Conservation (phyloP, 352 stramenopile species). For the Phytophthora sp. region DNA sequence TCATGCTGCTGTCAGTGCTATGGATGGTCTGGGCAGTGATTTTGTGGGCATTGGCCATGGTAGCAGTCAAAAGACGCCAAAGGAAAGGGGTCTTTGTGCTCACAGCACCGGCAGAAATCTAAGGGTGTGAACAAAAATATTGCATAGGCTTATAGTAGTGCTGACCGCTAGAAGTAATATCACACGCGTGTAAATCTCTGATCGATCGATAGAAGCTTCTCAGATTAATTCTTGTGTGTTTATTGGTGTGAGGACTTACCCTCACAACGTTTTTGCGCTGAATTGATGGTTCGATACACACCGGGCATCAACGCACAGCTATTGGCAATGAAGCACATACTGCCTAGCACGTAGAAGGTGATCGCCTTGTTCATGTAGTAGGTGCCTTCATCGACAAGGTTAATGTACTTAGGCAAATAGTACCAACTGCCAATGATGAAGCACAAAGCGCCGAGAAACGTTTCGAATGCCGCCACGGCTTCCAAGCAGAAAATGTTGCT, state of each 20-base stretch:
- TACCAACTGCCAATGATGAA: conserved; percentile 77
- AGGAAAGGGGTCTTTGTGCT: conserved; percentile 32
- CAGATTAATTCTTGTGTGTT: too few species aligned
- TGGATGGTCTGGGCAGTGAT: conserved; percentile 71
- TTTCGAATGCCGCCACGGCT: conserved; percentile 44
- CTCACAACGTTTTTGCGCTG: too few species aligned
- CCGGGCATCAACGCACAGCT: conserved; percentile 50
- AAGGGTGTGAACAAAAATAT: too few species aligned
- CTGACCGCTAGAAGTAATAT: too few species aligned
- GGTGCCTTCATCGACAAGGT: conserved; percentile 48
- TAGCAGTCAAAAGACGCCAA: conserved; percentile 35
- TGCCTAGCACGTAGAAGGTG: conserved; percentile 69
- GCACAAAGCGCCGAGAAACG: conserved; percentile 57
- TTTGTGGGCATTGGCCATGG: conserved; percentile 45
- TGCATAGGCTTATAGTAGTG: too few species aligned
- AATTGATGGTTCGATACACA: conserved; percentile 42
- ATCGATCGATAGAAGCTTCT: too few species aligned
- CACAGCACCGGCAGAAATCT: conserved; percentile 31
- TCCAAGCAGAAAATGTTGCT: conserved; percentile 60
- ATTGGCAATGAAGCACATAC: conserved; percentile 72
- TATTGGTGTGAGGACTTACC: too few species aligned
- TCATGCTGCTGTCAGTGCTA: conserved; percentile 58
- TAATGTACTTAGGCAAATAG: conserved; percentile 74
- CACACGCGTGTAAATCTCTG: too few species aligned
- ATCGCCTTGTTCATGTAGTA: conserved; percentile 71